phyloP scores from a whole-genome alignment of 192 early-diverging fungal genomes.

The Entophlyctis luteolus region DNA sequence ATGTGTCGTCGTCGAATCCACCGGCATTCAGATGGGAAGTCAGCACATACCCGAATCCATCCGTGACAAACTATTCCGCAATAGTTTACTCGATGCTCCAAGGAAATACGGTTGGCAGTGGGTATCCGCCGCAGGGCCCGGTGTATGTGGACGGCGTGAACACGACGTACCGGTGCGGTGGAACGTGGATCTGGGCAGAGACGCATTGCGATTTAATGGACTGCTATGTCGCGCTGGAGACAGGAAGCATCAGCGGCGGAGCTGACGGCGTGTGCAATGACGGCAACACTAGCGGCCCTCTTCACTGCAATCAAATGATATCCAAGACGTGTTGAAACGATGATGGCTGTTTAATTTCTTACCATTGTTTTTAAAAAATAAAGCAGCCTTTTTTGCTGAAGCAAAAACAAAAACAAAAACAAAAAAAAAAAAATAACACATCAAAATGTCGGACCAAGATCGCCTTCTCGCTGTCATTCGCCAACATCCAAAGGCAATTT shows the following conservation, averaged over 20 bases:
- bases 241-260: no score
- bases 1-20: constrained; percentile 17
- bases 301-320: no score
- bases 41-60: background rate
- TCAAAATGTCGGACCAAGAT: background rate
- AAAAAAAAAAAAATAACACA: background rate
- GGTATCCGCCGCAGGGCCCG: background rate
- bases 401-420: no score
- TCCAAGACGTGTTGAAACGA: no score
- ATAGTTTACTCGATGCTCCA: constrained; percentile 1
- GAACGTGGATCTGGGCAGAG: constrained; percentile 11
- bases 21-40: background rate
- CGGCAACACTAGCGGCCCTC: no score
- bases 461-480: constrained; percentile 11
- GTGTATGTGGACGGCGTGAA: background rate
- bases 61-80: background rate
- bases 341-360: no score
- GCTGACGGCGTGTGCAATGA: no score
- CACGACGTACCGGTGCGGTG: background rate
- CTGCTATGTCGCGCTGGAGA: background rate
- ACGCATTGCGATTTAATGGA: background rate
- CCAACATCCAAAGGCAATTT: constrained; percentile 1
- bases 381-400: no score
- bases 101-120: background rate
- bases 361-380: no score